Evolutionary conservation across 2,329 filamentous ascomycete genomes (phyloP).

Genomic region (Spiromastix sp.): DNA sequence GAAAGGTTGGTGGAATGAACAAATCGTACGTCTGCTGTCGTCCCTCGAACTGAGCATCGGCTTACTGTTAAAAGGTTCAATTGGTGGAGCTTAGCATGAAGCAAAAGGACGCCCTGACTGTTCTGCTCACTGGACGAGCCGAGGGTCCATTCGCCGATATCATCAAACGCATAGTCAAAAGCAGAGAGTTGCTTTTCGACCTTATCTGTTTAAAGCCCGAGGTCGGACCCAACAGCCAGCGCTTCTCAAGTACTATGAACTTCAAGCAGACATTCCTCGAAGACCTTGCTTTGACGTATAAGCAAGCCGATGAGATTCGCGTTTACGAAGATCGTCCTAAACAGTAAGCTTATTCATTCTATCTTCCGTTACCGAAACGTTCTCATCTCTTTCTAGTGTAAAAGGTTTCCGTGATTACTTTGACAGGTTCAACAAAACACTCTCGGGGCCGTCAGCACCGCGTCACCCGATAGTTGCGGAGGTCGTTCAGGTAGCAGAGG

Average conservation of each 20-base stretch:
- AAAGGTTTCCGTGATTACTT: slow-evolving; percentile 82
- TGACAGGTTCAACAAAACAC: slow-evolving; percentile 58
- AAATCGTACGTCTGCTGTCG: slow-evolving; percentile 48
- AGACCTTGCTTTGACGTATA: slow-evolving; percentile 77
- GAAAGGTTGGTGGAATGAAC: slow-evolving; percentile 96
- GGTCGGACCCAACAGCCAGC: slow-evolving; percentile 68
- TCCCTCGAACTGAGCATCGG: slow-evolving; percentile 14
- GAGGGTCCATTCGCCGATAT: slow-evolving; percentile 68
- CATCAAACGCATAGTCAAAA: slow-evolving; percentile 67
- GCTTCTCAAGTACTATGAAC: slow-evolving; percentile 70
- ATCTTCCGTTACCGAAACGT: background rate
- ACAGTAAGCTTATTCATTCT: slow-evolving; percentile 34
- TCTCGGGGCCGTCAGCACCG: slow-evolving; percentile 33
- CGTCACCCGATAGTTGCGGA: slow-evolving; percentile 62
- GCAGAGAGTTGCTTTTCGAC: slow-evolving; percentile 76
- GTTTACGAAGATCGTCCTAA: slow-evolving; percentile 55
- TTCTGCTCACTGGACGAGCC: slow-evolving; percentile 78
- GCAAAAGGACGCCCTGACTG: slow-evolving; percentile 73
- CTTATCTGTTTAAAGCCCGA: slow-evolving; percentile 79
- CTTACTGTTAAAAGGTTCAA: slow-evolving; percentile 37
- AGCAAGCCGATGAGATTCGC: slow-evolving; percentile 66
- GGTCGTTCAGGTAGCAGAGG: slow-evolving; percentile 77
- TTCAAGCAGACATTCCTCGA: slow-evolving; percentile 86
- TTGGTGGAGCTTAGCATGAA: slow-evolving; percentile 71
- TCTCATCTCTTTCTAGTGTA: slow-evolving; percentile 37